phyloP scores from a whole-genome alignment of 192 early-diverging fungal species.

The Globomyces pollinis-pini region DNA sequence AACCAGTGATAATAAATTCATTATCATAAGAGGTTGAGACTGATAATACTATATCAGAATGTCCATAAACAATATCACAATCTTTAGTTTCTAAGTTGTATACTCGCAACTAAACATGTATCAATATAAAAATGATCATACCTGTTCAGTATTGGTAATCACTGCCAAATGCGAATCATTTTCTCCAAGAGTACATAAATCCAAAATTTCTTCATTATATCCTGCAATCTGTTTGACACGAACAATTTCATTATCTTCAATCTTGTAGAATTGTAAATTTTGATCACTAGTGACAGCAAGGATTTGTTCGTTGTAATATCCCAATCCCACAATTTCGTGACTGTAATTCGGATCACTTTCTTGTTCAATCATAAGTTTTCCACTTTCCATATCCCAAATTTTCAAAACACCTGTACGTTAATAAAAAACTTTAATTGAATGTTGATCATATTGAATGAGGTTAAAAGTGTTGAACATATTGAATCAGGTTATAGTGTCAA shows the following conservation, averaged over 20 bases:
- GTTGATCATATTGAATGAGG: too few relatives aligned
- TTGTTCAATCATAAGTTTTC: slow-evolving; percentile 63
- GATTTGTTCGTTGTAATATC: slow-evolving; percentile 44
- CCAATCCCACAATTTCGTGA: slow-evolving; percentile 66
- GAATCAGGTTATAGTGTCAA: slow-evolving; percentile 35
- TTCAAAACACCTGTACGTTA: slow-evolving; percentile 47
- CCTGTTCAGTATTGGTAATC: slow-evolving; percentile 85
- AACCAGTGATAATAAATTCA: slow-evolving; percentile 70
- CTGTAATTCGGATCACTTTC: slow-evolving; percentile 62
- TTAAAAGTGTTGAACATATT: too few relatives aligned
- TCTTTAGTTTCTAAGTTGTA: slow-evolving; percentile 72
- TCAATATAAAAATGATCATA: background rate
- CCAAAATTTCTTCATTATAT: slow-evolving; percentile 94
- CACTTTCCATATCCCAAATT: slow-evolving; percentile 78
- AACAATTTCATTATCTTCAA: slow-evolving; percentile 18
- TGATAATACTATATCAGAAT: slow-evolving; percentile 81
- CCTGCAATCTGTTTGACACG: slow-evolving; percentile 81
- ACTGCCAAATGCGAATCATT: slow-evolving; percentile 76
- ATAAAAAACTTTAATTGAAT: too few relatives aligned
- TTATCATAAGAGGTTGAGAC: slow-evolving; percentile 64
- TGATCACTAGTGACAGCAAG: slow-evolving; percentile 82
- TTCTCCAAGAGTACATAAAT: slow-evolving; percentile 69
- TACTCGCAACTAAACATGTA: slow-evolving; percentile 67
- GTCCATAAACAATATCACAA: slow-evolving; percentile 83
- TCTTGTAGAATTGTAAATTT: slow-evolving; percentile 75